A percentile compares a stretch with the other conserved stretches of the same genome.
phyloP scores from a whole-genome alignment of 257 asterid genomes.

The Ballota nigra region DNA sequence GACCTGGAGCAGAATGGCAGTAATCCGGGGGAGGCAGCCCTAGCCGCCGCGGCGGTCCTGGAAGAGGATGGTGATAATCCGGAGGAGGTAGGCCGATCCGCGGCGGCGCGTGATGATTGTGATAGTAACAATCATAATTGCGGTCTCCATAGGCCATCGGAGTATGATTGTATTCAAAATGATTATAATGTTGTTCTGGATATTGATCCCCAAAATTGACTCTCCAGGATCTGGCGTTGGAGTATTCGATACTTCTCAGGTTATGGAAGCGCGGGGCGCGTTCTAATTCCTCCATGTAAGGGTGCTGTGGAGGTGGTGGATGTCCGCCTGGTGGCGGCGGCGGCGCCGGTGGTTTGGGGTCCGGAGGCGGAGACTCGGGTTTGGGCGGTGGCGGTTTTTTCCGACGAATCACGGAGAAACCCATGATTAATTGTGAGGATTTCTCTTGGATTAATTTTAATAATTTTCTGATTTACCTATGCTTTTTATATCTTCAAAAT shows the following conservation, averaged over 20 bases:
- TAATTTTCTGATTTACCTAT: background rate
- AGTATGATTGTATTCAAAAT: slow-evolving; percentile 8
- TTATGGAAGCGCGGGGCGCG: slow-evolving; percentile 9
- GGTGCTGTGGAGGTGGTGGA: slow-evolving; percentile 1
- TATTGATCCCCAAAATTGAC: slow-evolving; percentile 21
- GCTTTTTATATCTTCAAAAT: background rate
- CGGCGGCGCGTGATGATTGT: slow-evolving; percentile 6
- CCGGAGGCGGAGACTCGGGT: slow-evolving; percentile 12
- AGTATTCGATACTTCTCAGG: slow-evolving; percentile 28
- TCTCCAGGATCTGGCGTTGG: slow-evolving; percentile 28
- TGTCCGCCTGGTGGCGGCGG: slow-evolving; percentile 12
- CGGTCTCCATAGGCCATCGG: background rate
- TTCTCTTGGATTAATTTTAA: background rate
- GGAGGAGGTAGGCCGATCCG: background rate
- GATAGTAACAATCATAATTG: background rate
- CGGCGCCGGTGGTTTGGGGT: background rate
- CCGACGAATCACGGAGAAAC: slow-evolving; percentile 26
- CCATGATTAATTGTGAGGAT: slow-evolving; percentile 16
- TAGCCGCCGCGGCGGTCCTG: slow-evolving; percentile 8
- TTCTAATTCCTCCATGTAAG: slow-evolving; percentile 22
- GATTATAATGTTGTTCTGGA: slow-evolving; percentile 12
- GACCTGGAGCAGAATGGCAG: slow-evolving; percentile 17
- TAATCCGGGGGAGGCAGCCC: slow-evolving; percentile 25
- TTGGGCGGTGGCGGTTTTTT: slow-evolving; percentile 12
- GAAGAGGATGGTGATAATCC: background rate